These are phyloP conservation scores for Pseudogymnoascus sp. DNA, from an alignment of 2,329 filamentous ascomycete species.

Conservation along the genomic window DNA sequence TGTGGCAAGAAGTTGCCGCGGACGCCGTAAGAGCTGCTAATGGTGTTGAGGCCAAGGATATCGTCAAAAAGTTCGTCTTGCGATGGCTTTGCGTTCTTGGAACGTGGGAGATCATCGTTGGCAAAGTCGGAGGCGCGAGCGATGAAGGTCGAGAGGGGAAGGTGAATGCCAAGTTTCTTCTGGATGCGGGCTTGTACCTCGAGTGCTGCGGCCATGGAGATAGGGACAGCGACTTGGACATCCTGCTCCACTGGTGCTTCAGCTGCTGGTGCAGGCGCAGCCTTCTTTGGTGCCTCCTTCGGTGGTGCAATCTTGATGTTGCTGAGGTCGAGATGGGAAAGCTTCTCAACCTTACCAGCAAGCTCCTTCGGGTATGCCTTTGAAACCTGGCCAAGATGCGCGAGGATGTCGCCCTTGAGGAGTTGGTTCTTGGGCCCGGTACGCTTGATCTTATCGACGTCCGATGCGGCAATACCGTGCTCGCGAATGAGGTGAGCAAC, in stretches of 20 bases:
- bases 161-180: slow-evolving; percentile 65
- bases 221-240: slow-evolving; percentile 59
- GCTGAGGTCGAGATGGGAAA: slow-evolving; percentile 81
- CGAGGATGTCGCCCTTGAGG: slow-evolving; percentile 91
- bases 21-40: slow-evolving; percentile 42
- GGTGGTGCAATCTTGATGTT: slow-evolving; percentile 75
- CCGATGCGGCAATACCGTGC: slow-evolving; percentile 67
- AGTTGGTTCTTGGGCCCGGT: slow-evolving; percentile 82
- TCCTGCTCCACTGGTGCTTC: slow-evolving; percentile 35
- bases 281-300: slow-evolving; percentile 30
- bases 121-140: slow-evolving; percentile 76
- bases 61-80: slow-evolving; percentile 83
- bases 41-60: slow-evolving; percentile 61
- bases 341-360: slow-evolving; percentile 63
- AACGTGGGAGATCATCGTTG: slow-evolving; percentile 73
- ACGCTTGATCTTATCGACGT: slow-evolving; percentile 72
- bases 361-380: slow-evolving; percentile 62
- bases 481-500: slow-evolving; percentile 74
- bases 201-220: slow-evolving; percentile 72
- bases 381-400: slow-evolving; percentile 73
- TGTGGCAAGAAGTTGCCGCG: slow-evolving; percentile 64
- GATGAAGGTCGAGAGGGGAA: slow-evolving; percentile 83
- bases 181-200: slow-evolving; percentile 76
- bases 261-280: slow-evolving; percentile 31
- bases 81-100: slow-evolving; percentile 55